Evolutionary conservation across 306 rosid species (phyloP), one percentile per base, ranked within the genome.

Genomic region (Prunus mume): DNA sequence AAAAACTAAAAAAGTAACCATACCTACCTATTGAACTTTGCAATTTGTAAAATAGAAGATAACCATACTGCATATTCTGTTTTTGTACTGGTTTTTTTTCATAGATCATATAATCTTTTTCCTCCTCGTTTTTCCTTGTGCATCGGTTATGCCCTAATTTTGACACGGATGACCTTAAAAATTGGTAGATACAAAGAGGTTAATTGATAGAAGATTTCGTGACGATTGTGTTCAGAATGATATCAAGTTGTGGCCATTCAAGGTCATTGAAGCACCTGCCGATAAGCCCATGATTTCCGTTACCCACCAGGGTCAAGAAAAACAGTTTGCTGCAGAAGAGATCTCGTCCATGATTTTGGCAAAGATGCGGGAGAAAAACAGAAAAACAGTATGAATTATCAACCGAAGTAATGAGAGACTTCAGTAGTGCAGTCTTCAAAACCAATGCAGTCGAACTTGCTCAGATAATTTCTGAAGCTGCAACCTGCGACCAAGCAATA

Each of bases 321-420:
- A 68, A 19, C 5, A 24, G 4, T 55, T n/a, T 54, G 6, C 52
- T 34, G 20, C 65, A 13, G 17, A 55, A 71, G 22, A 55, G 20
- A 34, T 72, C 34, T 55, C 76, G 55, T 34, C 65, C 52, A 55
- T 72, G 52, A 34, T 20, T 72, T 51, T 72, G 2, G 10, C 22
- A 55, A 72, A 72, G 20, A 55, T 72, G 65, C 24, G 54, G 65
- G 27, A 20, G 60, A 32, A 32, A 32, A 32, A 32, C 38, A 70
- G 49, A n/a, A n/a, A n/a, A n/a, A n/a, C n/a, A n/a, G n/a, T n/a
- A n/a, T 24, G 76, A 71, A 38, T 50, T 78, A 32, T 71, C 77
- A 52, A 71, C 76, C 3, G 51, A 63, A 51, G 46, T 51, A 10
- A 25, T 63, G 24, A 62, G 54, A 51, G 72, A 78, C 13, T 63